Percentiles rank a stretch among this genome's conserved stretches.
These are phyloP conservation scores for Diutina rugosa DNA, from an alignment of 1,139 yeast genomes.

Conservation along the genomic window DNA sequence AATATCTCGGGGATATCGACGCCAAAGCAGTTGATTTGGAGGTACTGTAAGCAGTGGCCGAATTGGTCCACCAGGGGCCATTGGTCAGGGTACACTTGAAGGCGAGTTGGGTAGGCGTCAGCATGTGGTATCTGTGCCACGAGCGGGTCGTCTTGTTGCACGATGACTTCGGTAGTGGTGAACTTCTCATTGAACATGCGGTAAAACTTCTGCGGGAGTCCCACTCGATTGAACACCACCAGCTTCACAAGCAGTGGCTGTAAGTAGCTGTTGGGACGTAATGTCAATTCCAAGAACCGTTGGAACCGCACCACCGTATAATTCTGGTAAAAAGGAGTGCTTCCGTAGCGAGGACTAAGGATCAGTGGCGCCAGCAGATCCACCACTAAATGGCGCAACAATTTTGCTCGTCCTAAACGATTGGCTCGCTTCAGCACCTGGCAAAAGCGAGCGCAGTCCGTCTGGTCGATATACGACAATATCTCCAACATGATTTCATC, in stretches of 20 bases:
- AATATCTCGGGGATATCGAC: background rate
- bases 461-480: background rate
- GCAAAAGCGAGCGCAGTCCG: background rate
- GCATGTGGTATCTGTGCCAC: background rate
- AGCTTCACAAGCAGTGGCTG: background rate
- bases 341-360: background rate
- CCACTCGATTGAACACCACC: background rate
- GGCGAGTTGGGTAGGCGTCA: background rate
- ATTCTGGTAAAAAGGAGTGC: background rate
- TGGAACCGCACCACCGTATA: background rate
- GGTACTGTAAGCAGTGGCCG: background rate
- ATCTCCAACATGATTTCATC: background rate
- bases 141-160: background rate
- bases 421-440: background rate
- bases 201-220: background rate
- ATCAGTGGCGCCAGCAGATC: background rate
- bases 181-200: background rate
- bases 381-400: background rate
- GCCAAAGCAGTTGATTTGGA: background rate
- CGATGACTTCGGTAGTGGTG: background rate
- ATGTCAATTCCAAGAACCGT: background rate
- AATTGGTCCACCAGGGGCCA: background rate
- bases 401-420: background rate
- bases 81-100: background rate
- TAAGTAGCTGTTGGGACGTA: background rate